Base-by-base conservation (phyloP, 1,284 basidiomycete species). In the Hemileia vastatrix region DNA sequence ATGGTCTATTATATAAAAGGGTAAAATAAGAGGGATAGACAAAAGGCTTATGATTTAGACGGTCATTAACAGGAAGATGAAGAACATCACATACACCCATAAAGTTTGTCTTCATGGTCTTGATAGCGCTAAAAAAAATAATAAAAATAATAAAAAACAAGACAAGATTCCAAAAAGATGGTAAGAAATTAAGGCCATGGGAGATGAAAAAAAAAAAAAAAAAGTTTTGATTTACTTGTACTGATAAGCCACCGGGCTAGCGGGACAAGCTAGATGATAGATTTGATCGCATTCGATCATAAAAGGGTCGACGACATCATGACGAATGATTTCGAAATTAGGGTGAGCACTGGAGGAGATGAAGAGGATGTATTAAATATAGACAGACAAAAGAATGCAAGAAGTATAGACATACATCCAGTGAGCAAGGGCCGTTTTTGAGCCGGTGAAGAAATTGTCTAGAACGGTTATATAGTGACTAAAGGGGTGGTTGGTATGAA, bases 221-320 rank as follows among this genome's bases (percentile, higher is more conserved):
- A 45, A 45, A 21, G 24, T 40, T 19, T 18, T 21, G 5, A 47
- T 40, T 15, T 33, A 61, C 64, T 66, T 67, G 66, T 67, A 68
- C 45, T 65, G 67, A 51, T 66, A 70, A 24, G 72, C 72, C 50
- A 70, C 68, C 32, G 92, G 92, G 9, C 92, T 95, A 19, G 92
- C 92, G 21, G 92, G 92, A 77, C 92, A 96, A 4, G 92, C 92
- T 51, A 96, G 83, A 77, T 96, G 92, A 77, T 95, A 96, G 69
- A 96, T 95, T 79, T 95, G 90, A 78, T 96, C 92, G 68, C 91
- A 93, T 77, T 95, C 92, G 75, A 93, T 93, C 84, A 93, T 87
- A 80, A 93, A 93, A 2, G 92, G 90, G 75, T 95, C 88, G 54
- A 94, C 87, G 19, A 98, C 88, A 77, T 98, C 94, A 77, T 97